phyloP scores from a whole-genome alignment of 1,139 yeast species.

The Magnusiomyces starmeri region DNA sequence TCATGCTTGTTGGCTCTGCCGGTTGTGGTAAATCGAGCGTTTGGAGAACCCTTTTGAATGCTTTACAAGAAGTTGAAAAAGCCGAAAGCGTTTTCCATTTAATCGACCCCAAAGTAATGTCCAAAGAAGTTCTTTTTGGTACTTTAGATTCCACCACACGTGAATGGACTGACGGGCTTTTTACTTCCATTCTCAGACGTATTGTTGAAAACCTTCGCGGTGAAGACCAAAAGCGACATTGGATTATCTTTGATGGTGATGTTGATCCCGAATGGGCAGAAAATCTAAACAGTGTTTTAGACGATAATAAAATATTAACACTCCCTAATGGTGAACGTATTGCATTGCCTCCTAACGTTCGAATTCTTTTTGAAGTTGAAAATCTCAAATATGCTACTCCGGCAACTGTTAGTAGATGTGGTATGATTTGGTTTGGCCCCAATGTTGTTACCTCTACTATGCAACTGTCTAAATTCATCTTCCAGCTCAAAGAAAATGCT shows the following conservation, averaged over 20 bases:
- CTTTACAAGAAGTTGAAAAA: slow-evolving; percentile 37
- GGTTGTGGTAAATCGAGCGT: slow-evolving; percentile 68
- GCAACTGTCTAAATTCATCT: slow-evolving; percentile 23
- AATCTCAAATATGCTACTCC: slow-evolving; percentile 63
- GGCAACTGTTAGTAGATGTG: slow-evolving; percentile 91
- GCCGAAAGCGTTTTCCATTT: slow-evolving; percentile 39
- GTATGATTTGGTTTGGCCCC: slow-evolving; percentile 68
- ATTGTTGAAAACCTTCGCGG: slow-evolving; percentile 54
- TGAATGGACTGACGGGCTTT: slow-evolving; percentile 89
- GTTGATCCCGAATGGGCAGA: slow-evolving; percentile 95
- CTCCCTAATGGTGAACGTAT: slow-evolving; percentile 87
- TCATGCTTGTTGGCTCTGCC: slow-evolving; percentile 72
- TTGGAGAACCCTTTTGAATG: slow-evolving; percentile 44
- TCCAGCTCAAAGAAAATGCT: slow-evolving; percentile 18
- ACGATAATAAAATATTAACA: slow-evolving; percentile 76
- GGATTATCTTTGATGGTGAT: slow-evolving; percentile 91
- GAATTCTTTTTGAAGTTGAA: slow-evolving; percentile 72
- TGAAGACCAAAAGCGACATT: slow-evolving; percentile 48
- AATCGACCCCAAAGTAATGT: slow-evolving; percentile 69
- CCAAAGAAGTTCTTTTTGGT: slow-evolving; percentile 67
- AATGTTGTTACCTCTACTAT: slow-evolving; percentile 30
- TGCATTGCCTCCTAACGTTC: slow-evolving; percentile 54
- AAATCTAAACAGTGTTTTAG: slow-evolving; percentile 80
- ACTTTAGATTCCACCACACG: slow-evolving; percentile 64
- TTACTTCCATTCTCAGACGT: slow-evolving; percentile 60